phyloP scores from a whole-genome alignment of 192 early-diverging fungal genomes.

The Endogone sp. region DNA sequence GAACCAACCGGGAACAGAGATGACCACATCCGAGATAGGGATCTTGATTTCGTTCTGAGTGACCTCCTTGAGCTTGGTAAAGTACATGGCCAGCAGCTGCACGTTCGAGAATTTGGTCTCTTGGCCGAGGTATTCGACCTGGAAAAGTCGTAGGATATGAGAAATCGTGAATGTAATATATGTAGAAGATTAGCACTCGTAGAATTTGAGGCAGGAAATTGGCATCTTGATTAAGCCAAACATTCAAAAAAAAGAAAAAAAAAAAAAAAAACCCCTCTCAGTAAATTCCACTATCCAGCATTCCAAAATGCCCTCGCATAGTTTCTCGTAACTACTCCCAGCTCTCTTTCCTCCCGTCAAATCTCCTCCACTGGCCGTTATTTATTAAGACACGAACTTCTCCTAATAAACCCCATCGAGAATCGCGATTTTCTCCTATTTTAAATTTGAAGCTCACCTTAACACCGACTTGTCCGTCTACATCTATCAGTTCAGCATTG shows the following conservation, averaged over 20 bases:
- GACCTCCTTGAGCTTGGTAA: conserved; percentile 89
- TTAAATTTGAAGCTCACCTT: conserved; percentile 32
- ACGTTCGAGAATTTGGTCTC: conserved; percentile 75
- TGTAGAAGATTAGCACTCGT: no score
- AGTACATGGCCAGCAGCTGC: conserved; percentile 93
- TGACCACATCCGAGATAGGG: conserved; percentile 89
- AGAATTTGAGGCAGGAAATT: no score
- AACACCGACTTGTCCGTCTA: conserved; percentile 82
- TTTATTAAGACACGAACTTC: no score
- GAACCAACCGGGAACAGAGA: conserved; percentile 94
- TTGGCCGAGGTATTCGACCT: conserved; percentile 81
- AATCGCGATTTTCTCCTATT: not conserved
- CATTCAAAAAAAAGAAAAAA: no score
- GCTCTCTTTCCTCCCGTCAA: not conserved
- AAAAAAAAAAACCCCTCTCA: no score
- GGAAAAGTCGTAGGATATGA: not conserved
- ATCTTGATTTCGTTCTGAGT: conserved; percentile 76
- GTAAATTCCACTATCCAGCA: no score
- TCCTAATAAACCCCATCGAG: not conserved
- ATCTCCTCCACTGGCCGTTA: not conserved
- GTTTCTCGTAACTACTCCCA: not conserved
- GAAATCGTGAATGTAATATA: no score
- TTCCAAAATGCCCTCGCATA: no score
- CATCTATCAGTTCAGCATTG: conserved; percentile 75
- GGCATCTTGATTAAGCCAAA: no score